Conservation (phyloP, 495 filamentous ascomycete genomes). For the Tetracladium marchalianum region DNA sequence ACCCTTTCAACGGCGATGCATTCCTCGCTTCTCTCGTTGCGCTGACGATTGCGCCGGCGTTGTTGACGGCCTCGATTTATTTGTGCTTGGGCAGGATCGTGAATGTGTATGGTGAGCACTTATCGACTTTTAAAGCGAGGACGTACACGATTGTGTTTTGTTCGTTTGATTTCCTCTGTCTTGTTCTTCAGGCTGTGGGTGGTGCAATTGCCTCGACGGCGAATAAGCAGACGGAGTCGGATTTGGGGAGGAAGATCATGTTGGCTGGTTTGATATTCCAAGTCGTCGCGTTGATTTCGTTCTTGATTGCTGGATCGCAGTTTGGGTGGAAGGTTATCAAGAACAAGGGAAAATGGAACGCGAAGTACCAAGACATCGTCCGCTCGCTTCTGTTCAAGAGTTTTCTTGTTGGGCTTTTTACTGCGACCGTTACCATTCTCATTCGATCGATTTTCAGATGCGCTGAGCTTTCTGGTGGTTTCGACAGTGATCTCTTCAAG, state of each 20-base stretch:
- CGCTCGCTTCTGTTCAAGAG: slow-evolving; percentile 10
- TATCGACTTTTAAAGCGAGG: slow-evolving; percentile 34
- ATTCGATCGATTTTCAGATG: slow-evolving; percentile 25
- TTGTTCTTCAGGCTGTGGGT: slow-evolving; percentile 43
- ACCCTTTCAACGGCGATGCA: slow-evolving; percentile 25
- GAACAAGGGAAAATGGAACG: slow-evolving; percentile 13
- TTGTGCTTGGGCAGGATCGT: slow-evolving; percentile 42
- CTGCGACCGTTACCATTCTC: slow-evolving; percentile 25
- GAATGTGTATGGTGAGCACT: slow-evolving; percentile 30
- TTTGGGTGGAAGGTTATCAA: slow-evolving; percentile 16
- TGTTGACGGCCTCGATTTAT: slow-evolving; percentile 46
- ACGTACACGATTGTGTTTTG: slow-evolving; percentile 41
- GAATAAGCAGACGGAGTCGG: neutral
- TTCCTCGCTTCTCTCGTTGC: slow-evolving; percentile 33
- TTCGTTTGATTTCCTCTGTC: slow-evolving; percentile 36
- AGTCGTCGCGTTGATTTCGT: slow-evolving; percentile 11
- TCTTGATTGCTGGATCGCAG: slow-evolving; percentile 8
- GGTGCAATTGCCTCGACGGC: slow-evolving; percentile 29
- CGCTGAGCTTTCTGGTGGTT: slow-evolving; percentile 28
- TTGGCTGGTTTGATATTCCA: slow-evolving; percentile 4
- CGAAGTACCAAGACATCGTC: slow-evolving; percentile 11
- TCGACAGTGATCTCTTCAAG: slow-evolving; percentile 27
- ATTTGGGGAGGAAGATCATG: slow-evolving; percentile 2
- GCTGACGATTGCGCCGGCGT: slow-evolving; percentile 44
- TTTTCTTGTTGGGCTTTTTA: slow-evolving; percentile 12